Conservation (phyloP, 371 early-diverging fungal species). For the Smittium culicis region DNA sequence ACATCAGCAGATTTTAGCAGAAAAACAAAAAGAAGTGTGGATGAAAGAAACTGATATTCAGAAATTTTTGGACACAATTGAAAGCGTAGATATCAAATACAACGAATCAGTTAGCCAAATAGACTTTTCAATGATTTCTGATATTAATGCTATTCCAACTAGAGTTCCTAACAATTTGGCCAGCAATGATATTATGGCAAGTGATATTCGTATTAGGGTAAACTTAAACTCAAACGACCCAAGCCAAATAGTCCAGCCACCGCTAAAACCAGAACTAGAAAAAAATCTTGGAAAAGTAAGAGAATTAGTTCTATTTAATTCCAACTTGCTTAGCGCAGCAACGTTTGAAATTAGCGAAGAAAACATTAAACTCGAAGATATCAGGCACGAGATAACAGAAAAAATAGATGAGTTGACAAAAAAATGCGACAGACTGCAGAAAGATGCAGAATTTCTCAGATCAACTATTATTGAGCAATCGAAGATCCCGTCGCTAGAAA, state of each 20-base stretch:
- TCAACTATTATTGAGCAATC: not conserved
- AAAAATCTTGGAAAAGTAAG: not conserved
- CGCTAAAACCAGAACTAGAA: not conserved
- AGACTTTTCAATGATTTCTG: not conserved
- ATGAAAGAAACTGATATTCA: slow-evolving; percentile 26
- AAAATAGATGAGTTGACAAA: not conserved
- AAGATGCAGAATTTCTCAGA: not conserved
- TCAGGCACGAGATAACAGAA: not conserved
- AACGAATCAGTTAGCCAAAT: slow-evolving; percentile 15
- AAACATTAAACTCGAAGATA: not conserved
- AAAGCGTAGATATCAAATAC: slow-evolving; percentile 21
- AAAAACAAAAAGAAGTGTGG: slow-evolving; percentile 20
- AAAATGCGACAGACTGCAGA: not conserved
- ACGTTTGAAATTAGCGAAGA: not conserved
- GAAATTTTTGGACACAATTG: slow-evolving; percentile 21
- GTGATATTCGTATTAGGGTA: not conserved
- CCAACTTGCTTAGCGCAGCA: not conserved
- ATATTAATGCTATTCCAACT: not conserved
- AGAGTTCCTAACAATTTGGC: not conserved
- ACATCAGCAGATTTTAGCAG: slow-evolving; percentile 22
- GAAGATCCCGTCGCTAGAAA: not conserved
- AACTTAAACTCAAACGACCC: not conserved
- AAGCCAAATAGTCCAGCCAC: not conserved
- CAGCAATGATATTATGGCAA: not conserved
- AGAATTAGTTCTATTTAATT: not conserved